phyloP scores from a whole-genome alignment of 1,139 yeast species.

The Saccharomyces hybrid region DNA sequence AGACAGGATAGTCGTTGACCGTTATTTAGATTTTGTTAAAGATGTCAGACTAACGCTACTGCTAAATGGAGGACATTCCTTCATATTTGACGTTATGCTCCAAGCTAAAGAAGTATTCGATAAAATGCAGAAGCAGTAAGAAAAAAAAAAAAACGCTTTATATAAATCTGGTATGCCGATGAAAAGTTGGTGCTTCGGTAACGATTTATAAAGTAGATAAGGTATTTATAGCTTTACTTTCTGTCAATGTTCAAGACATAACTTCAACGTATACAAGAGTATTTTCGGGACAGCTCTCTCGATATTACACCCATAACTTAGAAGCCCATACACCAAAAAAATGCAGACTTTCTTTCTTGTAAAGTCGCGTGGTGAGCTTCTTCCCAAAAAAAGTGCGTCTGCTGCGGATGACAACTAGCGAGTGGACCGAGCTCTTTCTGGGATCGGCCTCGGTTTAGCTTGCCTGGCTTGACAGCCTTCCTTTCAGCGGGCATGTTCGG shows the following conservation, averaged over 20 bases:
- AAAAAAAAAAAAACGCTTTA: neutral
- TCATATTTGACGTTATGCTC: slow-evolving; percentile 37
- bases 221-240: neutral
- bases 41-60: slow-evolving; percentile 36
- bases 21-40: slow-evolving; percentile 35
- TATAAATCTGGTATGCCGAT: neutral
- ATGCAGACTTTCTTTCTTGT: neutral
- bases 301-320: neutral
- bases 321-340: neutral
- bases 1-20: slow-evolving; percentile 21
- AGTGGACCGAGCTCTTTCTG: neutral
- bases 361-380: neutral
- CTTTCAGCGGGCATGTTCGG: neutral
- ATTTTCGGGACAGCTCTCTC: too few species aligned
- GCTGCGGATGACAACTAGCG: neutral
- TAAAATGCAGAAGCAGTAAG: slow-evolving; percentile 25
- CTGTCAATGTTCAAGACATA: neutral
- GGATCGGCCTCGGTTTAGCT: neutral
- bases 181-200: neutral
- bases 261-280: too few species aligned
- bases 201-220: neutral
- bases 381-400: neutral
- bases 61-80: slow-evolving; percentile 41
- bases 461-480: neutral
- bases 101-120: slow-evolving; percentile 37